phyloP scores from a whole-genome alignment of 2,329 filamentous ascomycete species.

The Talaromyces sp. region DNA sequence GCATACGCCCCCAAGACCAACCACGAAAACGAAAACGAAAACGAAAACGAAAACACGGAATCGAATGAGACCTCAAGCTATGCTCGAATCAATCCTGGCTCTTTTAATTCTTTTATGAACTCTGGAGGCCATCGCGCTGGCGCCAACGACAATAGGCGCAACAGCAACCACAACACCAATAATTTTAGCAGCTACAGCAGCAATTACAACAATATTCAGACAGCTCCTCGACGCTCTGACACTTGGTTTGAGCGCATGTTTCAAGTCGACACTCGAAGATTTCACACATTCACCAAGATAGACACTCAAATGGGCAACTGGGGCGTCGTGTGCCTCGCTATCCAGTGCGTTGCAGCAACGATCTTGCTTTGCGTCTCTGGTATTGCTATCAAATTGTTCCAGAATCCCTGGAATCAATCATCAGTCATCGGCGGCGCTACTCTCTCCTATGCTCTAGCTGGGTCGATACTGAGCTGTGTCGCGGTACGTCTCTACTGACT shows the following conservation, averaged over 20 bases:
- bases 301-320: neutral
- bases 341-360: neutral
- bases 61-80: neutral
- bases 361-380: neutral
- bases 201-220: neutral
- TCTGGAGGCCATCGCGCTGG: neutral
- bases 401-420: constrained; percentile 1
- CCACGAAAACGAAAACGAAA: neutral
- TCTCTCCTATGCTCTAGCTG: neutral
- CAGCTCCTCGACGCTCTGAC: neutral
- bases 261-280: neutral
- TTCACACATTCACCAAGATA: neutral
- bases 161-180: neutral
- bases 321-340: neutral
- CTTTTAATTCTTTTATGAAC: neutral
- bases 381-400: neutral
- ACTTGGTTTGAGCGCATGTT: neutral
- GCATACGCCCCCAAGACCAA: neutral
- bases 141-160: neutral
- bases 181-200: neutral
- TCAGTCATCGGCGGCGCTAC: neutral
- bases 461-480: neutral
- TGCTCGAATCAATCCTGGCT: neutral
- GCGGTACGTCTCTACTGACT: neutral
- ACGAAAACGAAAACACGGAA: neutral